These are phyloP conservation scores for Cucumis cinereus DNA, from an alignment of 306 rosid genomes.

Conservation along the genomic window DNA sequence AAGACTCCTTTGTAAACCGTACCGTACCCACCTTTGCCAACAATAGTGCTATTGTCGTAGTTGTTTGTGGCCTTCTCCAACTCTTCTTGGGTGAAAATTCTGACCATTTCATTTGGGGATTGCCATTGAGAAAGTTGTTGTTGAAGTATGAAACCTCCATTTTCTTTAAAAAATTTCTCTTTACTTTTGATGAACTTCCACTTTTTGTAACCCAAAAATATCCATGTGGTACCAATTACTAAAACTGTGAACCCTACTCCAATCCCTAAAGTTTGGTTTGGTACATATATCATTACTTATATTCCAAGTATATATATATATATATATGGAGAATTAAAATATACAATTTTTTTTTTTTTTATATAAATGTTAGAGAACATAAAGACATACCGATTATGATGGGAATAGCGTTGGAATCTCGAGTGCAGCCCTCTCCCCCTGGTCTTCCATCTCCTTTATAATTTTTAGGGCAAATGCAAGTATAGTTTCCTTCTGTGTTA, in stretches of 20 bases:
- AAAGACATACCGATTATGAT: neutral
- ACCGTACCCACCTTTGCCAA: slow-evolving; percentile 30
- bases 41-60: slow-evolving; percentile 7
- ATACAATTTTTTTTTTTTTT: no score
- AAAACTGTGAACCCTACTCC: slow-evolving; percentile 3
- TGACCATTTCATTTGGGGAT: neutral
- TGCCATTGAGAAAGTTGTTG: slow-evolving; percentile 12
- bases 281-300: neutral
- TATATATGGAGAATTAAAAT: no score
- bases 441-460: slow-evolving; percentile 7
- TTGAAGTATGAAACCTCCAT: slow-evolving; percentile 25
- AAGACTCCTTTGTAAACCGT: slow-evolving; percentile 24
- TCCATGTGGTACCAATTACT: slow-evolving; percentile 8
- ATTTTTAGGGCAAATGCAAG: neutral
- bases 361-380: no score
- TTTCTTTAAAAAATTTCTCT: slow-evolving; percentile 18
- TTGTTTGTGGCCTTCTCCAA: slow-evolving; percentile 29
- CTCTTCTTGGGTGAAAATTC: slow-evolving; percentile 13
- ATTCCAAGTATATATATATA: no score
- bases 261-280: slow-evolving; percentile 9
- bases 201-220: slow-evolving; percentile 15
- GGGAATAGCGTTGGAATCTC: neutral
- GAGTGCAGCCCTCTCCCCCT: neutral
- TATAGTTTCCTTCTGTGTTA: slow-evolving; percentile 1
- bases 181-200: slow-evolving; percentile 19